Conservation (phyloP, 2,329 filamentous ascomycete species). For the Scedosporium minutisporum region DNA sequence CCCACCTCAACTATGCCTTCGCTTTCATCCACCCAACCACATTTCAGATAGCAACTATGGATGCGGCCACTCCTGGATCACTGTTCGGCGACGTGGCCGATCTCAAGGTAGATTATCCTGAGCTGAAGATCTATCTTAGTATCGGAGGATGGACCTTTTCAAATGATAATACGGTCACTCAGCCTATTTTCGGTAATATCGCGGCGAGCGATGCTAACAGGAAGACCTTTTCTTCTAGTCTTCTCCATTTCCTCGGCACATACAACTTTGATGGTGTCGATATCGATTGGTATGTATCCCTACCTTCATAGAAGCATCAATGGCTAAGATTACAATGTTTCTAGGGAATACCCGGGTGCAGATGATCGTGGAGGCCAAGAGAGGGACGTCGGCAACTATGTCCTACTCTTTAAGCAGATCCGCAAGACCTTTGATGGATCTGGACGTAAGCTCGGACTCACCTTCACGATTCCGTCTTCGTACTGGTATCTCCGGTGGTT, state of each 20-base stretch:
- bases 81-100: background rate
- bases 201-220: background rate
- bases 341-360: background rate
- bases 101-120: background rate
- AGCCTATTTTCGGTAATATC: background rate
- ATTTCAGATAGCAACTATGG: constrained; percentile 20
- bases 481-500: constrained; percentile 13
- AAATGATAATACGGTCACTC: background rate
- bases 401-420: background rate
- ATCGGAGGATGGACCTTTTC: background rate
- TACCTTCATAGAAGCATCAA: too few relatives aligned
- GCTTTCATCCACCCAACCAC: constrained; percentile 21
- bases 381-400: background rate
- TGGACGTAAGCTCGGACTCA: background rate
- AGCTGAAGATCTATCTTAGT: background rate
- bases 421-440: background rate
- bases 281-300: background rate
- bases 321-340: background rate
- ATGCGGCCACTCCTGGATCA: constrained; percentile 6
- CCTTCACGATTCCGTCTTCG: constrained; percentile 10
- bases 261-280: background rate
- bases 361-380: background rate
- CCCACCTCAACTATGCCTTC: constrained; percentile 23
- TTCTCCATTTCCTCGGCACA: background rate
- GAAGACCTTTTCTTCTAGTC: background rate